Base-by-base conservation (phyloP, 768 basidiomycete species). In the Tricholoma terreum region DNA sequence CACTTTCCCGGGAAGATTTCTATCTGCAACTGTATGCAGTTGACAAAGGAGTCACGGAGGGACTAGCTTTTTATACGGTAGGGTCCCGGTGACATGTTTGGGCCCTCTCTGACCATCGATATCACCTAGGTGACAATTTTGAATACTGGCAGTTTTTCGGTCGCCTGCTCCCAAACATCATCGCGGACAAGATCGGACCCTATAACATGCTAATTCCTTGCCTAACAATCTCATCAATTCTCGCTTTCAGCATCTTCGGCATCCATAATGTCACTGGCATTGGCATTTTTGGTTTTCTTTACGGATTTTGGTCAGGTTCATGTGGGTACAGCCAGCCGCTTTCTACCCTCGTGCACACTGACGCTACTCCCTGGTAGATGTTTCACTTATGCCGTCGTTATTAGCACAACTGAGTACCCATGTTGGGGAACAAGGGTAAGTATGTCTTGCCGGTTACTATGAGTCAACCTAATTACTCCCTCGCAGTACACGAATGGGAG, bases 301-400 rank as follows among this genome's bases (percentile, higher is more conserved):
- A 82, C 59, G 84, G 84, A 8, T 82, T 82, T 68, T 78, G 76
- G 68, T 81, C 80, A 22, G 82, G 83, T 11, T 77, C 78, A 46
- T 82, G 83, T 83, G 58, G 59, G 77, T 73, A 50, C 19, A 22
- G 59, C 61, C 57, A 53, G 55, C 50, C 59, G 43, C 21, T 43
- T 51, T 36, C 38, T 43, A 17, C 49, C 17, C 31, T 9, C 3
- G n/a, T 30, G 11, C 9, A 10, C 24, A 1, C n/a, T 19, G 31
- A 55, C 34, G 11, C 33, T 36, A 42, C 31, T n/a, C n/a, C 31
- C 21, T 4, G 19, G 17, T 40, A 76, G 77, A 78, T 58, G 71
- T 77, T 17, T 75, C 74, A 6, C 66, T 77, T 2, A 72, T 75
- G 35, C 77, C 77, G 0, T 71, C 75, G 1, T 56, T 79, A 40